A percentile compares a stretch with the other conserved stretches of the same genome.
These are phyloP conservation scores for Gamarada debralockiae DNA, from an alignment of 495 filamentous ascomycete genomes.

Conservation along the genomic window DNA sequence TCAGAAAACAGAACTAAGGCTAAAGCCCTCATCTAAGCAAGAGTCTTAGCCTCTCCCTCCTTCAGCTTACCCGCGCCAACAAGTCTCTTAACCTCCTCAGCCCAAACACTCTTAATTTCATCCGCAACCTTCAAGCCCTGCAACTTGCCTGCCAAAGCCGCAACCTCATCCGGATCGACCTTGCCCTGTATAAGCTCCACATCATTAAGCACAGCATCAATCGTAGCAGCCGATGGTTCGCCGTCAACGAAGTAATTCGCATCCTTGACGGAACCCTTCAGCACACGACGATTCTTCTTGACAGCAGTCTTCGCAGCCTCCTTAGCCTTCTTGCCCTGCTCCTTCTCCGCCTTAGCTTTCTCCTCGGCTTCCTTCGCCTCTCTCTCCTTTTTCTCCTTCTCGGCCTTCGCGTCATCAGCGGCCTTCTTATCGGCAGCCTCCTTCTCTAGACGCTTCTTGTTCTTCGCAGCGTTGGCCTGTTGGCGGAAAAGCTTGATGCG, in stretches of 20 bases:
- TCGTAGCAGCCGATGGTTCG: conserved; percentile 64
- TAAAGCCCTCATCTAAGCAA: conserved; percentile 27
- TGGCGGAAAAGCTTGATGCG: conserved; percentile 96
- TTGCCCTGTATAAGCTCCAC: conserved; percentile 86
- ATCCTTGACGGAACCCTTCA: conserved; percentile 89
- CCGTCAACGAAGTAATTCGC: conserved; percentile 83
- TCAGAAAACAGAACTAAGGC: no score
- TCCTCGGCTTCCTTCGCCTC: conserved; percentile 79
- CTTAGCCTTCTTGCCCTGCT: conserved; percentile 91
- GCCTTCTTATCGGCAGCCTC: conserved; percentile 87
- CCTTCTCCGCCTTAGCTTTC: conserved; percentile 74
- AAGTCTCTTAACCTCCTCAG: conserved; percentile 67
- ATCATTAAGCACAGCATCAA: conserved; percentile 80
- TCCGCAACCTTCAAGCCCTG: conserved; percentile 67
- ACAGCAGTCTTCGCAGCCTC: conserved; percentile 95
- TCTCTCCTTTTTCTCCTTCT: conserved; percentile 73
- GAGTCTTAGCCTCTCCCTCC: conserved; percentile 59
- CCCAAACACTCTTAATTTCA: conserved; percentile 63
- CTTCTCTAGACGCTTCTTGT: conserved; percentile 85
- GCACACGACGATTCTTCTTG: conserved; percentile 99
- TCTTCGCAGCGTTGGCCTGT: conserved; percentile 84
- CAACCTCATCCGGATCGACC: conserved; percentile 86
- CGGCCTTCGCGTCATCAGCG: conserved; percentile 72
- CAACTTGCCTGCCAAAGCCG: conserved; percentile 71
- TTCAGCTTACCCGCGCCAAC: conserved; percentile 78